A percentile compares a stretch with the other conserved stretches of the same genome.
Evolutionary conservation across 208 protist genomes (phyloP).

Genomic region (Wallacemonas sp.): DNA sequence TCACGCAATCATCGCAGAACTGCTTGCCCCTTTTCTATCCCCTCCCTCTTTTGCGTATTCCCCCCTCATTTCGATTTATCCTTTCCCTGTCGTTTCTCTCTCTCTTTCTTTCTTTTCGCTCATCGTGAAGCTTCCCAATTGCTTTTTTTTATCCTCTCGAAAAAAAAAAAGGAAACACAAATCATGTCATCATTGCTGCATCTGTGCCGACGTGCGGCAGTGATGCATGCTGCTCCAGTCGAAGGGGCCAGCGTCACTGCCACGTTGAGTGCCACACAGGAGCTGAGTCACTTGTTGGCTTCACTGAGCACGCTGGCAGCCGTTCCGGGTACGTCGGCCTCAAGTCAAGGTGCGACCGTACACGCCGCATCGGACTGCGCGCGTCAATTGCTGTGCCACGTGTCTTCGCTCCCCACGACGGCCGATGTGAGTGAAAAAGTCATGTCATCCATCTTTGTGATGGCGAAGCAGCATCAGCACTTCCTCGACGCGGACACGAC

Average conservation of each 20-base stretch:
- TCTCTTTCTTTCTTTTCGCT: constrained; percentile 16
- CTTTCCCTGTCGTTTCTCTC: constrained; percentile 5
- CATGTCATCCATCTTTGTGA: constrained; percentile 29
- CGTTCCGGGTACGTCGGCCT: constrained; percentile 1
- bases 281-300: constrained; percentile 18
- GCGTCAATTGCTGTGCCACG: constrained; percentile 15
- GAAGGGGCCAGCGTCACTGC: not conserved
- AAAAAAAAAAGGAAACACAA: not conserved
- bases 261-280: not conserved
- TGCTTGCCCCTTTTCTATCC: too few species aligned
- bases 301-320: constrained; percentile 21
- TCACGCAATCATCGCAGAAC: too few species aligned
- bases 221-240: not conserved
- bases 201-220: constrained; percentile 12
- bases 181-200: constrained; percentile 2
- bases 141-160: not conserved
- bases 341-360: not conserved
- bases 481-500: constrained; percentile 30
- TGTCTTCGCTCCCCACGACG: constrained; percentile 27
- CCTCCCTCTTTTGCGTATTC: too few species aligned
- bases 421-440: constrained; percentile 31
- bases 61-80: too few species aligned
- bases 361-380: constrained; percentile 13
- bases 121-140: not conserved
- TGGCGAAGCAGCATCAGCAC: constrained; percentile 22